A percentile compares a stretch with the other conserved stretches of the same genome.
These are phyloP conservation scores for Pisolithus albus DNA, from an alignment of 768 basidiomycete genomes.

Conservation along the genomic window DNA sequence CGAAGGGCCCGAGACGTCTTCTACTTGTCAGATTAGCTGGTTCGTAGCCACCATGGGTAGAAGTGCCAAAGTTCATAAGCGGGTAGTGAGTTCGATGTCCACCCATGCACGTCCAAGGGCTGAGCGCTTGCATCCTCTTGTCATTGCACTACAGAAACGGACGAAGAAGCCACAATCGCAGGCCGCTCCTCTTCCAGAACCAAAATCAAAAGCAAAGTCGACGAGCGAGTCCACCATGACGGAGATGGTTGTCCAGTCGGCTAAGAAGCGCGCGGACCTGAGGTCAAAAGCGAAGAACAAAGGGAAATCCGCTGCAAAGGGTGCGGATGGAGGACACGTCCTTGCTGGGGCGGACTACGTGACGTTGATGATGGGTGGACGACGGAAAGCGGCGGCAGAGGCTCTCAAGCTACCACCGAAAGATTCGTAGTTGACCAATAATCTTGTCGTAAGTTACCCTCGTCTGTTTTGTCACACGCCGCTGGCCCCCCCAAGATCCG, in stretches of 20 bases:
- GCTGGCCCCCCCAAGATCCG: constrained; percentile 17
- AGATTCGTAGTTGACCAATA: not conserved
- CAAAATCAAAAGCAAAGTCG: not conserved
- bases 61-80: constrained; percentile 31
- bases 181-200: not conserved
- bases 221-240: not conserved
- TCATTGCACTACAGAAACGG: constrained; percentile 21
- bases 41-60: constrained; percentile 23
- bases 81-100: constrained; percentile 20
- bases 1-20: too few species aligned
- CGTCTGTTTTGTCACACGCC: too few species aligned
- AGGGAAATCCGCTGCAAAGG: constrained; percentile 2
- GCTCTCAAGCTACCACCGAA: constrained; percentile 49
- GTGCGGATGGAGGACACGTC: constrained; percentile 33
- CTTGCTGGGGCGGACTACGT: constrained; percentile 77
- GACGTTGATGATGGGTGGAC: constrained; percentile 60
- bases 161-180: constrained; percentile 6
- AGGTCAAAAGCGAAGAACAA: constrained; percentile 20
- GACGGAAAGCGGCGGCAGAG: constrained; percentile 60
- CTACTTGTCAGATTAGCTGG: too few species aligned
- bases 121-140: not conserved
- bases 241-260: constrained; percentile 9
- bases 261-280: constrained; percentile 23
- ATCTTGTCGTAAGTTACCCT: too few species aligned
- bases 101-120: not conserved